A percentile compares a stretch with the other conserved stretches of the same genome.
phyloP scores from a whole-genome alignment of 805 yeast genomes.

The Candida germanica region DNA sequence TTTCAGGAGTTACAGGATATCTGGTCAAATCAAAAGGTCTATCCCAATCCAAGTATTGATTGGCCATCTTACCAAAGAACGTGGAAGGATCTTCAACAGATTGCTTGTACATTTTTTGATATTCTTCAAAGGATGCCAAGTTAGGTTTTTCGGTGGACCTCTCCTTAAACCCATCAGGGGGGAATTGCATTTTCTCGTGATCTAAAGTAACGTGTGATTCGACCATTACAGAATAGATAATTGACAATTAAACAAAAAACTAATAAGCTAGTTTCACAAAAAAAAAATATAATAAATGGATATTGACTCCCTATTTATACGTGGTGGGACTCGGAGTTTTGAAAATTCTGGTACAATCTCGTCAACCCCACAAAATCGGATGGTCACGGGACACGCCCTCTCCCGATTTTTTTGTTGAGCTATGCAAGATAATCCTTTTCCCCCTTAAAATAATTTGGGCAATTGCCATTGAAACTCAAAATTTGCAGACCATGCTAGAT shows the following conservation, averaged over 20 bases:
- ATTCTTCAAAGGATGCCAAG: slow-evolving; percentile 48
- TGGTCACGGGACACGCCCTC: slow-evolving; percentile 1
- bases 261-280: background rate
- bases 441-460: slow-evolving; percentile 55
- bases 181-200: slow-evolving; percentile 28
- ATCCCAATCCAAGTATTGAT: slow-evolving; percentile 49
- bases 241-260: background rate
- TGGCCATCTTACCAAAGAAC: slow-evolving; percentile 56
- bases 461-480: slow-evolving; percentile 69
- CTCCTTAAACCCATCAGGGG: slow-evolving; percentile 40
- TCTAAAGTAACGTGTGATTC: slow-evolving; percentile 29
- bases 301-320: slow-evolving; percentile 2
- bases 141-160: slow-evolving; percentile 48
- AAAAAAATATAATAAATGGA: background rate
- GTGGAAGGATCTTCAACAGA: slow-evolving; percentile 53
- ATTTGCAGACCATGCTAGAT: slow-evolving; percentile 63
- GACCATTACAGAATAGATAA: slow-evolving; percentile 10
- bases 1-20: slow-evolving; percentile 43
- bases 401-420: slow-evolving; percentile 1
- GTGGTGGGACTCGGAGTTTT: slow-evolving; percentile 5
- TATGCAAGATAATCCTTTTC: slow-evolving; percentile 1
- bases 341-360: background rate
- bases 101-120: slow-evolving; percentile 49
- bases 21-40: slow-evolving; percentile 48
- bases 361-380: slow-evolving; percentile 10